Conservation (phyloP, 768 basidiomycete species). For the Amanita thiersii region DNA sequence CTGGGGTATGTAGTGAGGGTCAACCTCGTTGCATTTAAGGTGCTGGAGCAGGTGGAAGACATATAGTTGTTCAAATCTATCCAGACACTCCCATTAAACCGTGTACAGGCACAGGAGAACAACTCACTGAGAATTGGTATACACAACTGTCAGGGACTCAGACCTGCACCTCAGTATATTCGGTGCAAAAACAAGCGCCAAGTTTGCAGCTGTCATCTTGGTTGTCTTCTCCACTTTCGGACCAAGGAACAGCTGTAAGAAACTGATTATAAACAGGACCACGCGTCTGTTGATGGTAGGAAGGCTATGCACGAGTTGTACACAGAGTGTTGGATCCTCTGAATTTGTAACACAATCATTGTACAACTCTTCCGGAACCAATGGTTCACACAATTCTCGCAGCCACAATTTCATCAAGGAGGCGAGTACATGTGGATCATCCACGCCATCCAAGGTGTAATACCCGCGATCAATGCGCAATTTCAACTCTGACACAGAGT, state of each 20-base stretch:
- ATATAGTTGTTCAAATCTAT: slow-evolving; percentile 82
- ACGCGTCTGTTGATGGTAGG: slow-evolving; percentile 86
- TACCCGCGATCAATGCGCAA: slow-evolving; percentile 86
- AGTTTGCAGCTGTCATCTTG: slow-evolving; percentile 86
- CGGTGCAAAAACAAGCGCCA: slow-evolving; percentile 89
- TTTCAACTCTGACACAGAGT: slow-evolving; percentile 82
- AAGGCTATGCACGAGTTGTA: slow-evolving; percentile 66
- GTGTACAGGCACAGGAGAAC: slow-evolving; percentile 1
- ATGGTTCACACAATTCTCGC: slow-evolving; percentile 85
- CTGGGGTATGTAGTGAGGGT: slow-evolving; percentile 65
- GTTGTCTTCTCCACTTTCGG: slow-evolving; percentile 64
- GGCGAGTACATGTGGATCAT: slow-evolving; percentile 86
- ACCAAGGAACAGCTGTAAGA: slow-evolving; percentile 82
- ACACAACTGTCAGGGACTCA: slow-evolving; percentile 82
- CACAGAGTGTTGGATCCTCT: slow-evolving; percentile 57
- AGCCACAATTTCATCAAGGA: slow-evolving; percentile 92
- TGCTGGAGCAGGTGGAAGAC: slow-evolving; percentile 79
- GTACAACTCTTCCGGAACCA: slow-evolving; percentile 87
- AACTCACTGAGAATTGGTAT: slow-evolving; percentile 85
- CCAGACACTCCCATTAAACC: slow-evolving; percentile 9
- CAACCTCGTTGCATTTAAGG: slow-evolving; percentile 68
- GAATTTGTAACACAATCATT: slow-evolving; percentile 78
- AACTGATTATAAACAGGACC: slow-evolving; percentile 82
- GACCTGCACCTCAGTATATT: slow-evolving; percentile 83
- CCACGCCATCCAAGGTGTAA: slow-evolving; percentile 83